Percentiles rank a stretch among this genome's conserved stretches.
Evolutionary conservation across 2,329 filamentous ascomycete genomes (phyloP).

Genomic region (Sporothrix protearum): DNA sequence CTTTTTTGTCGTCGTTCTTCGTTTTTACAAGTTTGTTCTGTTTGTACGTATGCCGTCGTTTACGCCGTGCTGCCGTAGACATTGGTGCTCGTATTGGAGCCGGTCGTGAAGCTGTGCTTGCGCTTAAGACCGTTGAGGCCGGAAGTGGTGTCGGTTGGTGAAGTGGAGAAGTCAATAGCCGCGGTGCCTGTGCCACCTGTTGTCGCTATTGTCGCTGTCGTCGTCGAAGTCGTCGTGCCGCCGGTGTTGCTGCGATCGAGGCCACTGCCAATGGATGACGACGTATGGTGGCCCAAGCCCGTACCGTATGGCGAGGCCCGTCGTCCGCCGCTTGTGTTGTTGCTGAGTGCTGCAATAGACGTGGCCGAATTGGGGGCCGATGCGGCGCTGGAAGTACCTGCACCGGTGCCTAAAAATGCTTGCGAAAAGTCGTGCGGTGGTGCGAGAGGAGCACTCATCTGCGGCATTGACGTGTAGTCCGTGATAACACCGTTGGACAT

Average conservation of each 20-base stretch:
- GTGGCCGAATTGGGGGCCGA: constrained; percentile 21
- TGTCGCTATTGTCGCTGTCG: constrained; percentile 34
- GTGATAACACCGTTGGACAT: constrained; percentile 41
- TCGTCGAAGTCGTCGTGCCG: constrained; percentile 22
- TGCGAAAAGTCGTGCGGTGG: constrained; percentile 52
- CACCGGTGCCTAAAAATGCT: constrained; percentile 40
- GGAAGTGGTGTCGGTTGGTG: constrained; percentile 28
- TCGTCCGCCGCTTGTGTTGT: constrained; percentile 32
- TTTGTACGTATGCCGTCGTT: not conserved
- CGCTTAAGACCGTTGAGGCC: constrained; percentile 38
- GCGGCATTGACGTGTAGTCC: constrained; percentile 50
- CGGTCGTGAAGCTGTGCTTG: constrained; percentile 39
- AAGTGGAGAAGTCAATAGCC: not conserved
- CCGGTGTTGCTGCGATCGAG: constrained; percentile 27
- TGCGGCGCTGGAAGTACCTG: constrained; percentile 30
- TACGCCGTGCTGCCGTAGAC: constrained; percentile 14
- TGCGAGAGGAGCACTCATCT: constrained; percentile 54
- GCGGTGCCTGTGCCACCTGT: constrained; percentile 25
- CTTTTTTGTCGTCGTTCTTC: not conserved
- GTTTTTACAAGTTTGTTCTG: not conserved
- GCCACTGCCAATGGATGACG: constrained; percentile 30
- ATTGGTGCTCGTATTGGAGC: not conserved
- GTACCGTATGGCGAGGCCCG: constrained; percentile 47
- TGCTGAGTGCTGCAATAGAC: constrained; percentile 21
- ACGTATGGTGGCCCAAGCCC: constrained; percentile 18